These are phyloP conservation scores for Martiniozyma asiatica DNA, from an alignment of 1,139 yeast genomes.

Conservation along the genomic window DNA sequence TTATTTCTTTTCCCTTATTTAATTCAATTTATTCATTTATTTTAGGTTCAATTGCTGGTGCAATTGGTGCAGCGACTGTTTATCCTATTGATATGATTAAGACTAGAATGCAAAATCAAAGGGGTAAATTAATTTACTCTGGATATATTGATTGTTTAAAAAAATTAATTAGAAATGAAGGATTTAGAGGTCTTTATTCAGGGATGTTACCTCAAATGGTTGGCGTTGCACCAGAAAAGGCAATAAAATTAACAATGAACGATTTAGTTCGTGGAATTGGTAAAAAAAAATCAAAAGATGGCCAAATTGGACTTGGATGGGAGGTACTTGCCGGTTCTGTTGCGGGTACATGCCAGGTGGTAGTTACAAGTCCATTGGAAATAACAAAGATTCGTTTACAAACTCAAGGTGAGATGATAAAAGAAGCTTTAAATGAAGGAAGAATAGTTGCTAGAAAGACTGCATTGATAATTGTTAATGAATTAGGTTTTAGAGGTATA, in stretches of 20 bases:
- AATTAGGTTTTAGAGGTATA: slow-evolving; percentile 73
- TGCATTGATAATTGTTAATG: slow-evolving; percentile 66
- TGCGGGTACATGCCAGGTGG: slow-evolving; percentile 95
- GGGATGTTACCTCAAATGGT: slow-evolving; percentile 91
- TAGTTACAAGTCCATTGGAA: slow-evolving; percentile 92
- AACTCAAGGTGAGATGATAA: slow-evolving; percentile 68
- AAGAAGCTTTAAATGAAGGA: slow-evolving; percentile 22
- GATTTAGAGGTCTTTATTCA: slow-evolving; percentile 79
- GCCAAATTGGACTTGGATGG: slow-evolving; percentile 51
- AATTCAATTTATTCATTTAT: slow-evolving; percentile 83
- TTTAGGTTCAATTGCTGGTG: slow-evolving; percentile 91
- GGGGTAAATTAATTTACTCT: slow-evolving; percentile 56
- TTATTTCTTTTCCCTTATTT: slow-evolving; percentile 38
- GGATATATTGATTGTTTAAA: slow-evolving; percentile 80
- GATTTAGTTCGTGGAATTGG: slow-evolving; percentile 74
- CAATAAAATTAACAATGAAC: slow-evolving; percentile 89
- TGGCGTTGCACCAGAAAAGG: slow-evolving; percentile 98
- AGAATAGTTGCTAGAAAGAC: slow-evolving; percentile 26
- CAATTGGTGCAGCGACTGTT: slow-evolving; percentile 96
- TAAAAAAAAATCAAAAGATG: slow-evolving; percentile 38
- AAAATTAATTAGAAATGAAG: slow-evolving; percentile 69
- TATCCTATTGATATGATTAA: slow-evolving; percentile 94
- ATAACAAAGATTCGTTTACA: slow-evolving; percentile 92
- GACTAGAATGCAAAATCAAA: slow-evolving; percentile 96
- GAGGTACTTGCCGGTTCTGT: slow-evolving; percentile 84